Percentiles rank a stretch among this genome's conserved stretches.
phyloP scores from a whole-genome alignment of 192 early-diverging fungal species.

The Linnemannia exigua region DNA sequence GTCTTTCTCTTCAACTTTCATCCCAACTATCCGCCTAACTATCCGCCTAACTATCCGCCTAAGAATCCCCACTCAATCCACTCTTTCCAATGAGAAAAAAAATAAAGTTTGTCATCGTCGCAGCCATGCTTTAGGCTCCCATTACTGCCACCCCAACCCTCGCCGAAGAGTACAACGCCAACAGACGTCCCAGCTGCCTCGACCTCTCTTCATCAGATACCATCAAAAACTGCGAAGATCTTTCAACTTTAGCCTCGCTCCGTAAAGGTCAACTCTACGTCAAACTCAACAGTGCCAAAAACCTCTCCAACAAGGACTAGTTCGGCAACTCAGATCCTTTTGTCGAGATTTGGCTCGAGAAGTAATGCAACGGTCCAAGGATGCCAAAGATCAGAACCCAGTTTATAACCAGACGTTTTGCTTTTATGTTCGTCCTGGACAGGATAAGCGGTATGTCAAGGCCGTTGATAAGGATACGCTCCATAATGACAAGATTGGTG shows the following conservation, averaged over 20 bases:
- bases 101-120: not conserved
- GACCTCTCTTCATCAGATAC: not conserved
- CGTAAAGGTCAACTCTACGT: constrained; percentile 29
- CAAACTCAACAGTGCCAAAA: constrained; percentile 29
- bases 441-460: constrained; percentile 51
- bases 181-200: not conserved
- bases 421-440: constrained; percentile 38
- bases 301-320: constrained; percentile 11
- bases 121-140: not conserved
- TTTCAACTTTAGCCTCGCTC: not conserved
- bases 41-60: too few species aligned
- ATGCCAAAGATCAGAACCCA: constrained; percentile 24
- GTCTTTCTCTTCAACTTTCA: too few species aligned
- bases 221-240: not conserved
- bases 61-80: not conserved
- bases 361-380: constrained; percentile 27
- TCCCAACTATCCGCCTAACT: too few species aligned
- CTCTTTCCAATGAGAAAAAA: not conserved
- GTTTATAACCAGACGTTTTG: constrained; percentile 29
- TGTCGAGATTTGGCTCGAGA: constrained; percentile 50
- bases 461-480: constrained; percentile 52
- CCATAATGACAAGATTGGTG: constrained; percentile 53
- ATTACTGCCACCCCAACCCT: not conserved
- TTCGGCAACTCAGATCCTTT: constrained; percentile 30
- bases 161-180: not conserved